Evolutionary conservation across 768 basidiomycete genomes (phyloP), one percentile per base, ranked within the genome.

Genomic region (Mycena rosella): DNA sequence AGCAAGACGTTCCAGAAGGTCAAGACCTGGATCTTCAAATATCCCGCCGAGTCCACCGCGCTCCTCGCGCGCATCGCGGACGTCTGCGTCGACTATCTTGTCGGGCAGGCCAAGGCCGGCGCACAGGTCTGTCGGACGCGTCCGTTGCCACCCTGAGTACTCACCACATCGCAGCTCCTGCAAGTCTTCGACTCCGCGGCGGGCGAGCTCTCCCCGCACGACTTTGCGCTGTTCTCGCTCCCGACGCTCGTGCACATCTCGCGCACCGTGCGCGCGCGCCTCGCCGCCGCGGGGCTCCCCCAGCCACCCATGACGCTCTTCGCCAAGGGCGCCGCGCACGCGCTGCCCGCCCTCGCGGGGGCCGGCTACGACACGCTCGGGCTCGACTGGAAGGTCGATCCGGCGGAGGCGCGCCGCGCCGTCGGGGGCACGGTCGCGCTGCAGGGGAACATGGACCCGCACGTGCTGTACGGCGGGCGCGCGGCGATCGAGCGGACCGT

Each of bases 121-220:
- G 98, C 98, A 52, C 98, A 99, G 89, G 97, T 95, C 74, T 60
- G 85, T 40, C n/a, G 20, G 40, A 20, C n/a, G 48, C 36, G 63
- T 48, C 29, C 56, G 34, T n/a, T 15, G 59, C 59, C 20, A 60
- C 44, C 24, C 45, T 57, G 10, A n/a, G n/a, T n/a, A n/a, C n/a
- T n/a, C n/a, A n/a, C n/a, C n/a, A n/a, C n/a, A n/a, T 36, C 24
- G 18, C 72, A 99, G 96, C 84, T 98, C 51, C 84, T 99, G 7
- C 98, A 99, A 88, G 87, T 99, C 15, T 99, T 99, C 74, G 98
- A 99, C 79, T 98, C 98, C 0, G 95, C 93, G 88, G 98, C 94
- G 10, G 93, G 94, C 56, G 96, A 98, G 76, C 85, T 99, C 63
- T 91, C 96, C 5, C 95, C 92, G 2, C 83, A 94, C 74, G 94